Evolutionary conservation across 2,329 filamentous ascomycete species (phyloP), one percentile per base, ranked within the genome.

Genomic region (Xylariaceae sp.): DNA sequence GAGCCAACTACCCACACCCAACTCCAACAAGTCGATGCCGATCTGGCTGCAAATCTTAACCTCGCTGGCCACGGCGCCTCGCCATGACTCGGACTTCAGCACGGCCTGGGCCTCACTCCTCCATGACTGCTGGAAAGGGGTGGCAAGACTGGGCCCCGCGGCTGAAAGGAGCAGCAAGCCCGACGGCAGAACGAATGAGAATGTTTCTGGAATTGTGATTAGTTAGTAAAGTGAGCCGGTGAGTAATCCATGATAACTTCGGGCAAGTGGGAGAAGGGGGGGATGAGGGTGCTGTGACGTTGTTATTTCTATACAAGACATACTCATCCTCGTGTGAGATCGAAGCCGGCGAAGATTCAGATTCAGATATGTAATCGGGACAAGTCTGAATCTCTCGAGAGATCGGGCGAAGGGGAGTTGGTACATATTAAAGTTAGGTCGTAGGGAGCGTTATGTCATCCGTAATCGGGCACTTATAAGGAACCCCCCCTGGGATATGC

Each of bases 31-130:
- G 47, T 72, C 69, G 39, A 72, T 72, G 37, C 71, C 71, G 57
- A 73, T 70, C 59, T 72, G 64, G 53, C 71, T 73, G 56, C 71
- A 73, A 15, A 69, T 61, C 58, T 64, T 70, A 52, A 64, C 71
- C 58, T 73, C 71, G 47, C 64, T 67, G n/a, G 71, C 71, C 44
- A 73, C 69, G 39, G 69, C 71, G 8, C 71, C 71, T 48, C 59
- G 60, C 18, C 55, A 58, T 2, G 58, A 63, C 34, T 45, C 39
- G 34, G 64, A 48, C 17, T 58, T 52, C 15, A 70, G 61, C 2
- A 68, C 66, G 7, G 51, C 47, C 39, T 70, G 68, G n/a, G 50
- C 61, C 10, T 48, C 18, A 30, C 10, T 9, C 11, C 42, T 47
- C 59, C 57, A 62, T 45, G 56, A 50, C 4, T 49, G 51, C 15